Conservation (phyloP, 139 green algal genomes). For the Chlorella sp. region DNA sequence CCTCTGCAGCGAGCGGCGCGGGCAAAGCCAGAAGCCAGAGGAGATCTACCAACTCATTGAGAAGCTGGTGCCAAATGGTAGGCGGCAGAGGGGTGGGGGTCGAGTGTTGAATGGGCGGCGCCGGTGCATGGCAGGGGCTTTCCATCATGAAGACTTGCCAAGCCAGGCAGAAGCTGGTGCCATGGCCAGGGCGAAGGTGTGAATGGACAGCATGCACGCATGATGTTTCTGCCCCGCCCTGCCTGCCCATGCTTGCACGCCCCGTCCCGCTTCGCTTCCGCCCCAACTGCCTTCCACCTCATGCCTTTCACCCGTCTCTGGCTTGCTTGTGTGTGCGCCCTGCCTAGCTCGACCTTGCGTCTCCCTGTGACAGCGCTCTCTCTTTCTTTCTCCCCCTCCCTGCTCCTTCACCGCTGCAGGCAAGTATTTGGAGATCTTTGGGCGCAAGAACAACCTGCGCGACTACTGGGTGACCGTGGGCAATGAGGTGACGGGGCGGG, state of each 20-base stretch:
- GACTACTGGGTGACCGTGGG: conserved; percentile 93
- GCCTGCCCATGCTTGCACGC: not conserved
- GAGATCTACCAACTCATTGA: conserved; percentile 98
- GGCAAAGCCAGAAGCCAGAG: conserved; percentile 96
- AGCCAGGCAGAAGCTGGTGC: not conserved
- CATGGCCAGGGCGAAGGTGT: not conserved
- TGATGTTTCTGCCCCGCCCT: not conserved
- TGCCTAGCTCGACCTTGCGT: too few species aligned
- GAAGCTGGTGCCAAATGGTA: conserved; percentile 85
- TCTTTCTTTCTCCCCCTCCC: not conserved
- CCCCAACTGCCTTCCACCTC: not conserved
- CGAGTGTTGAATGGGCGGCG: too few species aligned
- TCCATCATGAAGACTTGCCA: too few species aligned
- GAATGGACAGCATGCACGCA: not conserved
- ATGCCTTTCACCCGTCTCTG: too few species aligned
- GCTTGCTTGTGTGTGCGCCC: too few species aligned
- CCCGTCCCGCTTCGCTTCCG: not conserved
- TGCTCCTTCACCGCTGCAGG: not conserved
- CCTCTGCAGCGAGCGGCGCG: conserved; percentile 72
- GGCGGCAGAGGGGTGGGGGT: too few species aligned
- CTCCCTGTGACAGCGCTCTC: too few species aligned
- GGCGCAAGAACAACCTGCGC: conserved; percentile 93
- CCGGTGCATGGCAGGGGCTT: too few species aligned
- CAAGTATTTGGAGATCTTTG: conserved; percentile 94
- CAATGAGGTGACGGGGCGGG: conserved; percentile 91